phyloP scores from a whole-genome alignment of 441 rosid genomes.

The Brassica balearica region DNA sequence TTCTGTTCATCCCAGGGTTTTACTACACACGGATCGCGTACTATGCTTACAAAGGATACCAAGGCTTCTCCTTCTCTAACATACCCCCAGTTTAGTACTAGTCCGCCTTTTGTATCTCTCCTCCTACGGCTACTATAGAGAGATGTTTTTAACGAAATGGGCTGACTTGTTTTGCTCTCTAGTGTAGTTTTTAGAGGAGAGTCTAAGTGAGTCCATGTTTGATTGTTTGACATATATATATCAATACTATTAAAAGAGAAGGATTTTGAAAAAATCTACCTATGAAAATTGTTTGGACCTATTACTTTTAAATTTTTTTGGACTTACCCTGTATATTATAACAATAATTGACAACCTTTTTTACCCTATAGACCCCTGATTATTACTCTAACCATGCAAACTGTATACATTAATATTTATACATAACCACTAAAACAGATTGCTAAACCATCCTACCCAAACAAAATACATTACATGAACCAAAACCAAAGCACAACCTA shows the following conservation, averaged over 20 bases:
- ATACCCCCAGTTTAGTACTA: slow-evolving; percentile 80
- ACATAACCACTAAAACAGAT: no score
- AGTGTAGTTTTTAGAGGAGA: slow-evolving; percentile 34
- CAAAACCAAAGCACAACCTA: no score
- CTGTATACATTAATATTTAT: no score
- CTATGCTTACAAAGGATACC: slow-evolving; percentile 93
- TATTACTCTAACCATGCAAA: no score
- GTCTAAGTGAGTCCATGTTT: slow-evolving; percentile 20
- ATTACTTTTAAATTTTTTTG: no score
- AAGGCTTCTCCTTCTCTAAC: slow-evolving; percentile 93
- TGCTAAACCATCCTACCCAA: no score
- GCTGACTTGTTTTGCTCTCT: slow-evolving; percentile 18
- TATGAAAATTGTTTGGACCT: no score
- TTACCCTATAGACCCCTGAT: no score
- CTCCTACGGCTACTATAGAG: slow-evolving; percentile 32
- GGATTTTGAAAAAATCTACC: no score
- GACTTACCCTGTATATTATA: no score
- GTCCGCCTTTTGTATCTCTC: neutral
- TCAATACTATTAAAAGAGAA: neutral
- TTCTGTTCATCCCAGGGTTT: slow-evolving; percentile 90
- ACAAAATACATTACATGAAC: no score
- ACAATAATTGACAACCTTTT: no score
- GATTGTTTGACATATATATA: neutral
- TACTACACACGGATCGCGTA: slow-evolving; percentile 94
- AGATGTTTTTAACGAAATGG: slow-evolving; percentile 5